A percentile compares a stretch with the other conserved stretches of the same genome.
phyloP scores from a whole-genome alignment of 345 rosid species.

The Erodium maritimum region DNA sequence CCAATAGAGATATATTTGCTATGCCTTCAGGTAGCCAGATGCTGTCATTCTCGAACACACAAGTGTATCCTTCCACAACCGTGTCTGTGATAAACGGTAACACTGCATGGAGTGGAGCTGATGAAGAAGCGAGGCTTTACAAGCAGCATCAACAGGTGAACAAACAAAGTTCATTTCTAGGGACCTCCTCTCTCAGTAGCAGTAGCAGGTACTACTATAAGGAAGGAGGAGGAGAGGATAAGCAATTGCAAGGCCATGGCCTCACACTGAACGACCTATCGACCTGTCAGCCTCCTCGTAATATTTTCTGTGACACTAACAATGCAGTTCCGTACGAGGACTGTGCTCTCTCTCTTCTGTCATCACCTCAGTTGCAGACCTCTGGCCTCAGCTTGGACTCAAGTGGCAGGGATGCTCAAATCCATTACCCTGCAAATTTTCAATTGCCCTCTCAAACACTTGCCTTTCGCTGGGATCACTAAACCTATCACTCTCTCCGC shows the following conservation, averaged over 20 bases:
- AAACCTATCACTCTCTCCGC: too few species aligned
- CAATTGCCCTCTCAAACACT: conserved; percentile 25
- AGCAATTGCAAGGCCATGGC: too few species aligned
- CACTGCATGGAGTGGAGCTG: too few species aligned
- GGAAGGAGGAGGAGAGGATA: too few species aligned
- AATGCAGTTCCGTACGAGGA: conserved; percentile 36
- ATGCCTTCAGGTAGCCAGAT: conserved; percentile 40
- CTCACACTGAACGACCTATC: too few species aligned
- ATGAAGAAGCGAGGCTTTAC: conserved; percentile 14
- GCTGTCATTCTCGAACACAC: conserved; percentile 35
- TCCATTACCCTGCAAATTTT: conserved; percentile 29
- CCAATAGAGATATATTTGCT: too few species aligned
- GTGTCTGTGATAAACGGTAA: conserved; percentile 26
- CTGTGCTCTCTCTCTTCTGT: conserved; percentile 96
- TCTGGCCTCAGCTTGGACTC: conserved; percentile 23
- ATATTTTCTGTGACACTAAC: conserved; percentile 33
- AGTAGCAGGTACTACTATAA: conserved; percentile 20
- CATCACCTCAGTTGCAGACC: conserved; percentile 35
- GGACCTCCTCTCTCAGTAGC: conserved; percentile 32
- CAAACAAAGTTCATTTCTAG: conserved; percentile 25
- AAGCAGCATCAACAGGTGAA: conserved; percentile 17
- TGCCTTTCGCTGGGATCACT: conserved; percentile 58
- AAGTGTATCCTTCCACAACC: conserved; percentile 35
- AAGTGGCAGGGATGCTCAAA: conserved; percentile 15
- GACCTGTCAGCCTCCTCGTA: conserved; percentile 23